Conservation (phyloP, 768 basidiomycete genomes). For the Rubroboletus pulcherrimus region DNA sequence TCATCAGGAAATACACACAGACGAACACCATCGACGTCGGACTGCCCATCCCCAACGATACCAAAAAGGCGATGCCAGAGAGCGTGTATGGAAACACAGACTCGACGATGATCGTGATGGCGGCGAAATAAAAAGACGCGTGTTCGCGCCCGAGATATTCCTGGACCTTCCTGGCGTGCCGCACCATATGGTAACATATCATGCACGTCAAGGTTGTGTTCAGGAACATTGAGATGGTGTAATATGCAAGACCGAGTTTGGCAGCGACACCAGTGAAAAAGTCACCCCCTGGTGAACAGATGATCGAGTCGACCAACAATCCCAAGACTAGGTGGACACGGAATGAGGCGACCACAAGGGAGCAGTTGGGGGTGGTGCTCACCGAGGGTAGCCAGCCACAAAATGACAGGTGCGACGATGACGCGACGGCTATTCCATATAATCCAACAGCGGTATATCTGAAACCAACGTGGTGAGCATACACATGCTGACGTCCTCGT, state of each 20-base stretch:
- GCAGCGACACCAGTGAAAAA: conserved; percentile 12
- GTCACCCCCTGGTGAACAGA: conserved; percentile 16
- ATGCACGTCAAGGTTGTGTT: conserved; percentile 18
- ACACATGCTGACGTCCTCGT: neutral
- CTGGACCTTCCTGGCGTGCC: conserved; percentile 2
- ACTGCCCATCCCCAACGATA: conserved; percentile 16
- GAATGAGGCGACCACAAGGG: neutral
- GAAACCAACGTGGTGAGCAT: conserved; percentile 11
- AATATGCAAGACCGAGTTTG: conserved; percentile 19
- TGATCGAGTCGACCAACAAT: conserved; percentile 4
- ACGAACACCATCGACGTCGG: conserved; percentile 9
- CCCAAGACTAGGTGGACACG: conserved; percentile 14
- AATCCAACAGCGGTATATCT: conserved; percentile 40
- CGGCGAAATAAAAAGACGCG: neutral
- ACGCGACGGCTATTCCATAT: conserved; percentile 27
- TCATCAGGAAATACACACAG: conserved; percentile 16
- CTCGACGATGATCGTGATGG: conserved; percentile 16
- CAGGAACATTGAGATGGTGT: conserved; percentile 9
- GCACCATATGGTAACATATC: conserved; percentile 21
- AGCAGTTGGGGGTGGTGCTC: neutral
- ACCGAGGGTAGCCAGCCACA: conserved; percentile 26
- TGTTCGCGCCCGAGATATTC: conserved; percentile 15
- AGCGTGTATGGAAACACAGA: conserved; percentile 25
- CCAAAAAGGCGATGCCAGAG: conserved; percentile 22
- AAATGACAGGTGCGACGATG: conserved; percentile 12